Conservation (phyloP, 179 eudicot species). For the Silene noctiflora region DNA sequence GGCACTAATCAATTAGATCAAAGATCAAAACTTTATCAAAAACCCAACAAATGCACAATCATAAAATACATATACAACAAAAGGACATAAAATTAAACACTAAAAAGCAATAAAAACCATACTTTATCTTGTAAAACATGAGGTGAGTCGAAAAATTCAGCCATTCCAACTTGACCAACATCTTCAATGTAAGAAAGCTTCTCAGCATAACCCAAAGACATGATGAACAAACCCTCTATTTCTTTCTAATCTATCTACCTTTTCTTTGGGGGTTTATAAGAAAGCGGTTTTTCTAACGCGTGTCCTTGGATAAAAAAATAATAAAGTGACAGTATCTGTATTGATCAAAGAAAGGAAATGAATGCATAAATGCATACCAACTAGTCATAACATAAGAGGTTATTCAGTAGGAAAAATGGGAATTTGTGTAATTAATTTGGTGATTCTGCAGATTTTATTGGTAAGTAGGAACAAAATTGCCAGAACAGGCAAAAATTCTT, state of each 20-base stretch:
- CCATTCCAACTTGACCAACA: conserved; percentile 96
- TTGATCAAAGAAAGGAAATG: conserved; percentile 10
- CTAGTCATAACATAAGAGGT: not conserved
- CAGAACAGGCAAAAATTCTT: conserved; percentile 24
- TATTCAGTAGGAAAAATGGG: not conserved
- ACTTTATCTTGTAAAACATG: conserved; percentile 69
- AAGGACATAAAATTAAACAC: not conserved
- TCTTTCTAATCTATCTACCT: not conserved
- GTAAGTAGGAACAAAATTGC: conserved; percentile 17
- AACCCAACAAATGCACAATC: conserved; percentile 6
- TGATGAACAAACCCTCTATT: conserved; percentile 29
- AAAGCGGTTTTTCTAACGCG: no score
- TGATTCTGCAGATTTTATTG: conserved; percentile 15
- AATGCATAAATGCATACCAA: no score
- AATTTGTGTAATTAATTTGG: conserved; percentile 2
- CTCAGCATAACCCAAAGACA: conserved; percentile 97
- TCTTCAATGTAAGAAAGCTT: conserved; percentile 92
- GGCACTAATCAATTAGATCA: conserved; percentile 27
- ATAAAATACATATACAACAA: conserved; percentile 1
- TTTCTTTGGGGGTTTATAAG: not conserved
- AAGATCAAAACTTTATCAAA: conserved; percentile 16
- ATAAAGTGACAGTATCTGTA: not conserved
- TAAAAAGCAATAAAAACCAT: conserved; percentile 13
- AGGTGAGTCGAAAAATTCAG: conserved; percentile 76
- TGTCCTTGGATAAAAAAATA: not conserved